Evolutionary conservation across 169 alveolate species (phyloP), one percentile per base, ranked within the genome.

Genomic region (Plasmodium ovale): DNA sequence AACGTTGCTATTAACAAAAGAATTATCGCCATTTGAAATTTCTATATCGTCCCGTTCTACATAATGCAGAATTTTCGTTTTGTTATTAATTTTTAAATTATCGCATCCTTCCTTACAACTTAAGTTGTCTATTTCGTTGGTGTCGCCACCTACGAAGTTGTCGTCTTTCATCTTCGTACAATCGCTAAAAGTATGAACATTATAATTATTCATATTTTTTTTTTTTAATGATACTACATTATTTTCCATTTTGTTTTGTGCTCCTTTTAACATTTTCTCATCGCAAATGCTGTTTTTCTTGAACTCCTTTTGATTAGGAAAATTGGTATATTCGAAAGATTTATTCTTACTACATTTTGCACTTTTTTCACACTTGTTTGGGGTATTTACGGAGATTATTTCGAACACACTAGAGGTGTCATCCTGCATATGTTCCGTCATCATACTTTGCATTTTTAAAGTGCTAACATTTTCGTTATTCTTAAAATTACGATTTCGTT

Each of bases 1-100:
- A 49, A 49, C 7, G 37, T 69, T 21, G 19, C 39, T 47, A 25
- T 69, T 69, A 51, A 69, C 49, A 69, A 69, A 19, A 47, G 82
- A 69, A 47, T 54, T 69, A 14, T 69, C 82, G 21, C 42, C 9
- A 54, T 16, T 31, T 53, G 54, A 4, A 6, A 9, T 69, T 35
- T 6, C 10, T 6, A 16, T 35, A 19, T 47, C 27, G 47, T 69
- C 33, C 27, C 35, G 33, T 31, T 65, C 35, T 65, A 35, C 14
- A 35, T 47, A 23, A 14, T 39, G 58, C 19, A 37, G 3, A 31
- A 10, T 25, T 19, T 37, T 65, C 16, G 82, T 39, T 6, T 1
- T 69, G 10, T 69, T 37, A 23, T 29, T 69, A 47, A 19, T 33
- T 19, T 19, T 69, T 23, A 69, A 10, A 31, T 12, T 69, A 9